Evolutionary conservation across 2,329 filamentous ascomycete species (phyloP).

Genomic region (Teratosphaeria nubilosa): DNA sequence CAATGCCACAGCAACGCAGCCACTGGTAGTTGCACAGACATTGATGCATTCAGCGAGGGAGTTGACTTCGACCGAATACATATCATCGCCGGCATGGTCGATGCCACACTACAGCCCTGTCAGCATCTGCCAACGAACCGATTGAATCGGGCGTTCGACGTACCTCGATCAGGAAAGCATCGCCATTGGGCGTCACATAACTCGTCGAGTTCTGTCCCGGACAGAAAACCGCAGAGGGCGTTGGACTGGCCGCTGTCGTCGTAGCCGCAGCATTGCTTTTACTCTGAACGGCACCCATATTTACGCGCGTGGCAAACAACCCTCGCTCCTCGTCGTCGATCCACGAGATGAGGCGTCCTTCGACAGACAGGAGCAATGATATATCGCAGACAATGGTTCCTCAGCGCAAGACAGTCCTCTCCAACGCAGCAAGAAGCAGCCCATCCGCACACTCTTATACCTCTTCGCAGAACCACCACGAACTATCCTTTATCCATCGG

Average conservation of each 20-base stretch:
- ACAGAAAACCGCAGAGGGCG: constrained; percentile 6
- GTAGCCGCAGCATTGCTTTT: background rate
- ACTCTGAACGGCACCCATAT: background rate
- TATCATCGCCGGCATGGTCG: constrained; percentile 19
- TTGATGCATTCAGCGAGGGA: constrained; percentile 18
- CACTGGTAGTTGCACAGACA: constrained; percentile 14
- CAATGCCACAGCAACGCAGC: constrained; percentile 17
- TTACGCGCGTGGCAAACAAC: background rate
- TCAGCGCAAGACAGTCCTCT: background rate
- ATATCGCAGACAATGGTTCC: background rate
- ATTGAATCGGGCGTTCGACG: background rate
- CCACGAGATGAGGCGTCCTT: background rate
- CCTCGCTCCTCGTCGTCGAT: background rate
- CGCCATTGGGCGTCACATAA: constrained; percentile 6
- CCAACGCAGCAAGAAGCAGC: background rate
- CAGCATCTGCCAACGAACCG: background rate
- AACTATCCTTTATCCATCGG: background rate
- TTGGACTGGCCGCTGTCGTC: background rate
- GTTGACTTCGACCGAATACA: constrained; percentile 10
- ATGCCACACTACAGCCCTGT: constrained; percentile 11
- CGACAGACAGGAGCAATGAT: background rate
- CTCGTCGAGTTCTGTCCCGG: constrained; percentile 10
- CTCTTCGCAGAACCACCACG: background rate
- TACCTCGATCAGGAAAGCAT: constrained; percentile 10
- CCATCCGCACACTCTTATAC: background rate